Evolutionary conservation across 78 protist genomes (phyloP).

Genomic region (Reticulomyxa filosa): DNA sequence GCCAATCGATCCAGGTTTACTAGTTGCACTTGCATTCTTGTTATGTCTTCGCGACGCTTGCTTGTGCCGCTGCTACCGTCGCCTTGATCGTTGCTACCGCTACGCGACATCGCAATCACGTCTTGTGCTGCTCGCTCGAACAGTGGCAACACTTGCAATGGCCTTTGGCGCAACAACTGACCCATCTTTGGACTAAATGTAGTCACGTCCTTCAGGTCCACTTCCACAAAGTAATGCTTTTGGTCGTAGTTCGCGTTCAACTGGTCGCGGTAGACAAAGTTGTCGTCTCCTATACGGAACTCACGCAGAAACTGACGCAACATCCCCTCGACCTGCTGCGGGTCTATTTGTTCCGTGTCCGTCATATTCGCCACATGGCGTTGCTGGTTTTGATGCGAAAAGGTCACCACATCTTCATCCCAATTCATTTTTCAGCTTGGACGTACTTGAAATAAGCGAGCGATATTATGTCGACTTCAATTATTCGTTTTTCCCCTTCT

Average conservation of each 20-base stretch:
- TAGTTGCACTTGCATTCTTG: not conserved
- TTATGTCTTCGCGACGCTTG: not conserved
- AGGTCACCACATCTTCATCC: no score
- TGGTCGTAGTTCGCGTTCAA: not conserved
- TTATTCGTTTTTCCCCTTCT: no score
- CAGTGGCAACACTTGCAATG: not conserved
- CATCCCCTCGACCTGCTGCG: no score
- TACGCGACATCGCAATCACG: not conserved
- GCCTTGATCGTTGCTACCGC: not conserved
- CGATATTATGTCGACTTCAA: no score
- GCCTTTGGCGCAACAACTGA: not conserved
- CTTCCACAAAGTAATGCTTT: conserved; percentile 8
- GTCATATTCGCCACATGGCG: no score
- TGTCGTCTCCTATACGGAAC: no score
- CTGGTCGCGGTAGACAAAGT: conserved; percentile 17
- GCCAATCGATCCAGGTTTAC: not conserved
- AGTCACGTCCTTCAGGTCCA: conserved; percentile 12
- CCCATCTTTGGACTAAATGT: not conserved
- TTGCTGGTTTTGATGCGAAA: no score
- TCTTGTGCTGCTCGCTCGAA: not conserved
- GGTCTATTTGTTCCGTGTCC: no score
- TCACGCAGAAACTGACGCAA: no score
- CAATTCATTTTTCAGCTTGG: no score
- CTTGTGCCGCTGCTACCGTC: not conserved
- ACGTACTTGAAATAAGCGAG: no score